These are phyloP conservation scores for Candida wancherniae DNA, from an alignment of 805 yeast species.

Conservation along the genomic window DNA sequence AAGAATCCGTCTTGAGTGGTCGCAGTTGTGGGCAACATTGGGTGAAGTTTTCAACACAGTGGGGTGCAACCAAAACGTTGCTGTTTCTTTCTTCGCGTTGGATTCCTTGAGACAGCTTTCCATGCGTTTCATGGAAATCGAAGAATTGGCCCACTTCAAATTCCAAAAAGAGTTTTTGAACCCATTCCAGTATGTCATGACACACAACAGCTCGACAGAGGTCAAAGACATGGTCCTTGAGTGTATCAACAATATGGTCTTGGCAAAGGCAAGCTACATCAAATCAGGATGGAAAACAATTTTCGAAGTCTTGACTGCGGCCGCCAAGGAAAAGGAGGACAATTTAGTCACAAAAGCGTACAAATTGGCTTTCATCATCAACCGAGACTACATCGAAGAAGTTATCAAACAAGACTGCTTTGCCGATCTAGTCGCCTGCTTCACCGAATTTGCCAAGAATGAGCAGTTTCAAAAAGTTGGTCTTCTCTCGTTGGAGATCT, in stretches of 20 bases:
- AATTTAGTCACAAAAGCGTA: conserved; percentile 59
- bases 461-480: conserved; percentile 75
- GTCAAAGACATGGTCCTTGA: conserved; percentile 88
- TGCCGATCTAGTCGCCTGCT: conserved; percentile 62
- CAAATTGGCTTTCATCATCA: conserved; percentile 57
- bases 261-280: conserved; percentile 66
- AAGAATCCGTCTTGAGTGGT: conserved; percentile 94
- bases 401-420: conserved; percentile 69
- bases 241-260: conserved; percentile 80
- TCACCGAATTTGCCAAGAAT: conserved; percentile 80
- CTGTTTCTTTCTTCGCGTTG: conserved; percentile 82
- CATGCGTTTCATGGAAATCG: conserved; percentile 86
- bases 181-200: conserved; percentile 80
- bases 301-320: conserved; percentile 68
- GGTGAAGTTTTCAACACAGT: conserved; percentile 83
- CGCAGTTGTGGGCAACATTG: conserved; percentile 91
- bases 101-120: conserved; percentile 92
- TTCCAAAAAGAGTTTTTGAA: conserved; percentile 90
- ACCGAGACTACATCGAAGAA: conserved; percentile 54
- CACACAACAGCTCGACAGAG: conserved; percentile 58
- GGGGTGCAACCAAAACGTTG: conserved; percentile 72
- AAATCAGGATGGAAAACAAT: conserved; percentile 95
- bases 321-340: conserved; percentile 60
- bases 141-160: conserved; percentile 91
- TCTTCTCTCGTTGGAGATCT: conserved; percentile 71